Conservation (phyloP, 345 rosid species). For the Corymbia maculata region DNA sequence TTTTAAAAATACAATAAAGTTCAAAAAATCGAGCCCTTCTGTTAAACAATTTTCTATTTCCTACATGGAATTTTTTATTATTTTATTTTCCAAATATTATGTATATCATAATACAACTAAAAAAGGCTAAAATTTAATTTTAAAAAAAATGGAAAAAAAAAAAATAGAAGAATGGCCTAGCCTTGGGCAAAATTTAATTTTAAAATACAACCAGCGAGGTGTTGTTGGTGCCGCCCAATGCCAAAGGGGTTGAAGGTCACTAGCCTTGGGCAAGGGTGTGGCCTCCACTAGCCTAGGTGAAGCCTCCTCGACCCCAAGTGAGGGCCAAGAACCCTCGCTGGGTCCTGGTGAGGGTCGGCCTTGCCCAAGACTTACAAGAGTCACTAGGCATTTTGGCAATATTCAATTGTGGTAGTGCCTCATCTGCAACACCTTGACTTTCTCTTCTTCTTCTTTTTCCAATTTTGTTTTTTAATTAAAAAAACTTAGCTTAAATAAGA, state of each 20-base stretch:
- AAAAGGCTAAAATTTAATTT: too few relatives aligned
- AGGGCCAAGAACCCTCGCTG: accelerated
- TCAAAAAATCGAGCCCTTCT: too few relatives aligned
- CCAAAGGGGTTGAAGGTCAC: not conserved
- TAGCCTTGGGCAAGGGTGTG: not conserved
- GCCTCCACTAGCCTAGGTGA: too few relatives aligned
- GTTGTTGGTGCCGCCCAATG: not conserved
- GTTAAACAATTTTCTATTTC: not conserved
- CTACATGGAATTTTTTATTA: not conserved
- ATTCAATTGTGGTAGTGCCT: not conserved
- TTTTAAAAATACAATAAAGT: accelerated
- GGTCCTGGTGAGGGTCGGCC: accelerated
- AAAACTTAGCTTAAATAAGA: too few relatives aligned
- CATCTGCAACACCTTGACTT: accelerated
- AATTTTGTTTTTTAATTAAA: too few relatives aligned
- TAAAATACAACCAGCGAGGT: too few relatives aligned
- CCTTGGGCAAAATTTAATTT: too few relatives aligned
- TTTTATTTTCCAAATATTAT: too few relatives aligned
- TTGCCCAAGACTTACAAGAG: not conserved
- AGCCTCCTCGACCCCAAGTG: not conserved
- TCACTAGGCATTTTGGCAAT: not conserved
- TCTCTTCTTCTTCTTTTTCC: too few relatives aligned
- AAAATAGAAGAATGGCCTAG: too few relatives aligned
- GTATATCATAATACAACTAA: too few relatives aligned
- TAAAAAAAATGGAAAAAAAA: too few relatives aligned